These are phyloP conservation scores for Trypanosoma boissoni DNA, from an alignment of 208 protist species.

Conservation along the genomic window DNA sequence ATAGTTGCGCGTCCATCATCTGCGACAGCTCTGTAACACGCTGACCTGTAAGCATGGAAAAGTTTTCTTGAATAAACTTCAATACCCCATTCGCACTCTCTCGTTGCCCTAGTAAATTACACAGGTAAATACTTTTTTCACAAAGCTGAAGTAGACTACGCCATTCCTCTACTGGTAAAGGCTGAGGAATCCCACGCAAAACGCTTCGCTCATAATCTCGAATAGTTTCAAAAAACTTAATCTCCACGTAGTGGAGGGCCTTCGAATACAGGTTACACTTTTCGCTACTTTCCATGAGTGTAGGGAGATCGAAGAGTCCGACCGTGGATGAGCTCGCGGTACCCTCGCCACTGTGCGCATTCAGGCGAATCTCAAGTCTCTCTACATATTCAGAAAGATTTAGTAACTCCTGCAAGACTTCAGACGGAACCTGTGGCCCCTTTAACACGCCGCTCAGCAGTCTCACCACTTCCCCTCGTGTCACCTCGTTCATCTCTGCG, in stretches of 20 bases:
- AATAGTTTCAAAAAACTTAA: constrained; percentile 82
- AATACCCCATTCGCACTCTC: constrained; percentile 97
- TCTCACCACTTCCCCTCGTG: constrained; percentile 43
- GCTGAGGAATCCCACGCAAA: constrained; percentile 53
- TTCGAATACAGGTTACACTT: constrained; percentile 93
- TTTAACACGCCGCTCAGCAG: constrained; percentile 71
- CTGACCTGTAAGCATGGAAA: constrained; percentile 74
- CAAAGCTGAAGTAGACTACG: constrained; percentile 63
- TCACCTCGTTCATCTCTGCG: constrained; percentile 62
- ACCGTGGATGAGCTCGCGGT: constrained; percentile 37
- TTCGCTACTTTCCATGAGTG: constrained; percentile 91
- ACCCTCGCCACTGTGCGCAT: constrained; percentile 33
- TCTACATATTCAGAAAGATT: constrained; percentile 98
- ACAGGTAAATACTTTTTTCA: constrained; percentile 96
- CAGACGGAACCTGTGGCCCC: constrained; percentile 67
- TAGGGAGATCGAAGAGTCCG: constrained; percentile 79
- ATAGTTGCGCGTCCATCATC: constrained; percentile 89
- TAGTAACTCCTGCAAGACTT: constrained; percentile 94
- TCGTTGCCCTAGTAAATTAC: constrained; percentile 97
- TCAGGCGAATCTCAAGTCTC: constrained; percentile 85
- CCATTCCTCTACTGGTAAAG: constrained; percentile 63
- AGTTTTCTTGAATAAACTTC: constrained; percentile 92
- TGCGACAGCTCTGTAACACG: constrained; percentile 59
- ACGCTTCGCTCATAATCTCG: constrained; percentile 69
- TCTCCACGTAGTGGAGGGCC: constrained; percentile 95